Evolutionary conservation across 148 eudicot species (phyloP).

Genomic region (Chenopodium album): DNA sequence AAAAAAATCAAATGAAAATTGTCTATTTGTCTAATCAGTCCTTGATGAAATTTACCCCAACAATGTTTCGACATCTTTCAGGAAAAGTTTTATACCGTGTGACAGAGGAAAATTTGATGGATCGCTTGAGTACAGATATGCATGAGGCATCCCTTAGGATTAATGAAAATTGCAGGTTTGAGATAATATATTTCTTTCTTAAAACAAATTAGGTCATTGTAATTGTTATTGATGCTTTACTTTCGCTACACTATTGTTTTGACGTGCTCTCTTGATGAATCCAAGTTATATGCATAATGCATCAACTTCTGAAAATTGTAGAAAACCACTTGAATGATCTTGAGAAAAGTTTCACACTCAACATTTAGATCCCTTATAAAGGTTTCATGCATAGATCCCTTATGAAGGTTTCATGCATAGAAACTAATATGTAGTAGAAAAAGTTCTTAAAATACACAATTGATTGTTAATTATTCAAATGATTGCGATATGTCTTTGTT

Average conservation of each 20-base stretch:
- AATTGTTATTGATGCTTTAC: neutral
- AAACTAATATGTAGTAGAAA: too few species aligned
- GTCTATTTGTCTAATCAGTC: neutral
- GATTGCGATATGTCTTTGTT: too few species aligned
- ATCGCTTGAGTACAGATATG: slow-evolving; percentile 77
- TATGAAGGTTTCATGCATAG: too few species aligned
- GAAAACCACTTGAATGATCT: too few species aligned
- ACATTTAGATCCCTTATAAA: too few species aligned
- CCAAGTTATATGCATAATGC: too few species aligned
- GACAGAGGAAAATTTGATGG: slow-evolving; percentile 69
- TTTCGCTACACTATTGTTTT: neutral
- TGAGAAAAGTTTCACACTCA: too few species aligned
- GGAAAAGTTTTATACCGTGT: slow-evolving; percentile 60
- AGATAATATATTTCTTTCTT: neutral
- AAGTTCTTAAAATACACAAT: too few species aligned
- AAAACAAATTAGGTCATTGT: neutral
- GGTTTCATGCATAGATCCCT: too few species aligned
- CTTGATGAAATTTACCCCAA: neutral
- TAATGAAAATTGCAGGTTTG: slow-evolving; percentile 66
- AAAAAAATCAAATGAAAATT: neutral
- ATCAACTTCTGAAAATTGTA: too few species aligned
- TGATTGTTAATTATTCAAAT: too few species aligned
- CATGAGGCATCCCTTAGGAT: slow-evolving; percentile 74
- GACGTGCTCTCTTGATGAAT: neutral
- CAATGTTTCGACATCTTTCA: slow-evolving; percentile 18